Percentiles rank a stretch among this genome's conserved stretches.
These are phyloP conservation scores for Phytophthora sojae DNA, from an alignment of 352 stramenopile genomes.

Conservation along the genomic window DNA sequence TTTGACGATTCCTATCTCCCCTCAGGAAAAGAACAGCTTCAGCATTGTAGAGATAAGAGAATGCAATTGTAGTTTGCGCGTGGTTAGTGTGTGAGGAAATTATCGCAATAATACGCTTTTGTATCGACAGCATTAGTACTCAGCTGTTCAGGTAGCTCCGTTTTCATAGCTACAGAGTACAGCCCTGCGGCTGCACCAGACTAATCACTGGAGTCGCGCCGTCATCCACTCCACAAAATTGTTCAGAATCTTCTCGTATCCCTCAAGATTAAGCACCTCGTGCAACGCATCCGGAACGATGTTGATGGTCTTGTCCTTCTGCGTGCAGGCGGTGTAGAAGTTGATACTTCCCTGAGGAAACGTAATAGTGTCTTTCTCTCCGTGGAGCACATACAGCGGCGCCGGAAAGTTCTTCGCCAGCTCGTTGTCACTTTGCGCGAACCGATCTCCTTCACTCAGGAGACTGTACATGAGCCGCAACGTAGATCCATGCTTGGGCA, in stretches of 20 bases:
- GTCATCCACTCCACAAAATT: slow-evolving; percentile 49
- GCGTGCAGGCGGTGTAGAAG: slow-evolving; percentile 42
- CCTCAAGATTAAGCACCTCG: slow-evolving; percentile 53
- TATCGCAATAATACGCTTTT: too few relatives aligned
- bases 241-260: slow-evolving; percentile 38
- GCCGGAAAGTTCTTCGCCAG: slow-evolving; percentile 31
- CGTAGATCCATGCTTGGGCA: slow-evolving; percentile 39
- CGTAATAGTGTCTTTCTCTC: slow-evolving; percentile 47
- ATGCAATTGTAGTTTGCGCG: neutral
- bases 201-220: slow-evolving; percentile 1
- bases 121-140: too few relatives aligned
- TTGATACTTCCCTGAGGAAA: slow-evolving; percentile 41
- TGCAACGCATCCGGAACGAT: slow-evolving; percentile 44
- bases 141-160: too few relatives aligned
- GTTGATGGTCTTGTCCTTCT: slow-evolving; percentile 60
- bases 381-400: slow-evolving; percentile 50
- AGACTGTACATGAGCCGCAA: slow-evolving; percentile 33
- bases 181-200: neutral
- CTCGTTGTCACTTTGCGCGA: slow-evolving; percentile 32
- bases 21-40: slow-evolving; percentile 63
- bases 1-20: slow-evolving; percentile 73
- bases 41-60: slow-evolving; percentile 39
- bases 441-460: slow-evolving; percentile 33
- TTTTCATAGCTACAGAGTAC: too few relatives aligned
- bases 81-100: neutral